These are phyloP conservation scores for Speleostelium caveatum DNA, from an alignment of 78 protist genomes.

Conservation along the genomic window DNA sequence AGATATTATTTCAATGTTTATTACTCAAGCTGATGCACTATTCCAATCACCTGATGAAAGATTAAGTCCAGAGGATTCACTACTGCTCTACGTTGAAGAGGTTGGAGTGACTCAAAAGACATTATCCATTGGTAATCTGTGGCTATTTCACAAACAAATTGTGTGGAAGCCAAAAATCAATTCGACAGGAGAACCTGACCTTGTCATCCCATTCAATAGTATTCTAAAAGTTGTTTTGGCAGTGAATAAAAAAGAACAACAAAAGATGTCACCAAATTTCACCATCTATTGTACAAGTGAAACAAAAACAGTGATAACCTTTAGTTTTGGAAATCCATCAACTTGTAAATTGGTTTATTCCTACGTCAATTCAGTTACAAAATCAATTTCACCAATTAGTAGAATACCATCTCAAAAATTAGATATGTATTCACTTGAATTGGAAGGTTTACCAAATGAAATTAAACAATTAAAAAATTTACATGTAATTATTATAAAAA, in stretches of 20 bases:
- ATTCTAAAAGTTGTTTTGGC: slow-evolving; percentile 57
- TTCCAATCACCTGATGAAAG: slow-evolving; percentile 64
- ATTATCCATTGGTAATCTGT: slow-evolving; percentile 19
- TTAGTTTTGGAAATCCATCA: slow-evolving; percentile 23
- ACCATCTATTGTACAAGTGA: slow-evolving; percentile 68
- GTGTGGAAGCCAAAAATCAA: slow-evolving; percentile 64
- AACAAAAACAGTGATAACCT: slow-evolving; percentile 61
- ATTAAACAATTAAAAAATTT: slow-evolving; percentile 49
- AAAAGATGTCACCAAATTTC: slow-evolving; percentile 19
- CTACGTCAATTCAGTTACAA: slow-evolving; percentile 14
- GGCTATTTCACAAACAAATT: slow-evolving; percentile 63
- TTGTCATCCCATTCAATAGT: slow-evolving; percentile 14
- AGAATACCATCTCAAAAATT: slow-evolving; percentile 14
- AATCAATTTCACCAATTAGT: slow-evolving; percentile 7
- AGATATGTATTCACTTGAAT: slow-evolving; percentile 33
- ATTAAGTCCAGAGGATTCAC: slow-evolving; percentile 30
- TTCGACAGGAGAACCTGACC: slow-evolving; percentile 46
- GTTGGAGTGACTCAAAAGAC: slow-evolving; percentile 8
- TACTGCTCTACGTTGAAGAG: slow-evolving; percentile 35
- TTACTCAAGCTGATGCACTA: slow-evolving; percentile 26
- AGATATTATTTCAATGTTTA: slow-evolving; percentile 56
- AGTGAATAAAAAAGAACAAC: not conserved
- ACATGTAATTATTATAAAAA: slow-evolving; percentile 5
- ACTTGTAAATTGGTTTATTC: slow-evolving; percentile 66
- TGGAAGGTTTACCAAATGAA: slow-evolving; percentile 66